Percentiles rank a stretch among this genome's conserved stretches.
Conservation (phyloP, 2,329 filamentous ascomycete species). For the Aureobasidium sp. region DNA sequence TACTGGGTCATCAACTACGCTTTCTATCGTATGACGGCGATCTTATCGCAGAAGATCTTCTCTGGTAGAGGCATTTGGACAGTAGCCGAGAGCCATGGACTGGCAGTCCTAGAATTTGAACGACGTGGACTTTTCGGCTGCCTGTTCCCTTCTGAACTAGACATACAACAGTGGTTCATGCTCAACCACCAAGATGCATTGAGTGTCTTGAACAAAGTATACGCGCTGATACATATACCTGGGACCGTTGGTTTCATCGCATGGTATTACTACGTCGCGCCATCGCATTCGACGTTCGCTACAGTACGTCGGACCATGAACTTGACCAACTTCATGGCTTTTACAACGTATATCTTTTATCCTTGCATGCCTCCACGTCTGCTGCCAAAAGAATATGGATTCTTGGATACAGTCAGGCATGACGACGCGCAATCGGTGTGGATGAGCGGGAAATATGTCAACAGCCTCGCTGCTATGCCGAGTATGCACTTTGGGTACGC, state of each 20-base stretch:
- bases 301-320: conserved; percentile 38
- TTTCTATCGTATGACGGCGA: conserved; percentile 54
- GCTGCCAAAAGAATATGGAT: conserved; percentile 36
- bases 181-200: conserved; percentile 44
- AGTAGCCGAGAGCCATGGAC: conserved; percentile 47
- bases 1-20: conserved; percentile 61
- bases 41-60: conserved; percentile 44
- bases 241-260: conserved; percentile 55
- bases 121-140: conserved; percentile 42
- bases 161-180: conserved; percentile 51
- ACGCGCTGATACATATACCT: conserved; percentile 53
- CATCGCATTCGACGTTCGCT: conserved; percentile 38
- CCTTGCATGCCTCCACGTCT: conserved; percentile 46
- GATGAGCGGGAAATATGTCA: conserved; percentile 39
- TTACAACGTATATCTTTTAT: conserved; percentile 44
- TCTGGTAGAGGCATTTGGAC: conserved; percentile 47
- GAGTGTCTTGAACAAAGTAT: conserved; percentile 49
- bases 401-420: conserved; percentile 39
- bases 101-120: conserved; percentile 48
- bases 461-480: conserved; percentile 39
- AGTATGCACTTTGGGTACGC: conserved; percentile 49
- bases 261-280: conserved; percentile 55
- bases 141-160: conserved; percentile 44
- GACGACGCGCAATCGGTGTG: conserved; percentile 39
- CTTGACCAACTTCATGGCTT: conserved; percentile 46